Evolutionary conservation across 257 asterid genomes (phyloP), one percentile per base, ranked within the genome.

Genomic region (Solanum virginianum): DNA sequence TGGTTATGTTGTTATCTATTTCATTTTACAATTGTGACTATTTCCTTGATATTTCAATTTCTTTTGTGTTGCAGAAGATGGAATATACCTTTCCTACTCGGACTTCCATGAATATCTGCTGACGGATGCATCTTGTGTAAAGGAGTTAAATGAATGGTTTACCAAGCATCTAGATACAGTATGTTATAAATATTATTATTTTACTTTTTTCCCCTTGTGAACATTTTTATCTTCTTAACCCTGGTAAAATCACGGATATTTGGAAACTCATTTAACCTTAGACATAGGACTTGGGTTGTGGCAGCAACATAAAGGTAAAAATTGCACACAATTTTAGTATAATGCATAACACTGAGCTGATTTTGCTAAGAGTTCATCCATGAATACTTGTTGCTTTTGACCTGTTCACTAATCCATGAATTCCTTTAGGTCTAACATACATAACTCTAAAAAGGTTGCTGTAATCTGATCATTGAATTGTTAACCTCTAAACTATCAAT

Each of bases 91-190:
- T 89, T 94, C 97, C 49, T 96, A 95, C 85, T 90, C 98, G 77
- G 98, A 94, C 89, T 97, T 95, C 86, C 95, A 92, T 85, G 85
- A 92, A 59, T 97, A 93, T 92, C 92, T 95, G 93, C 90, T 94
- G 63, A 90, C 68, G 87, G 99, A 97, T 88, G 90, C 97, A 65
- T 89, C 96, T 84, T 92, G 97, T 88, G 91, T 92, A 93, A 92
- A 95, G 92, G 98, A 97, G 92, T 90, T 97, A 81, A 97, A 91
- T 85, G 95, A 94, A 82, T 97, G 99, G 99, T 94, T 97, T 83
- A 45, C 91, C 71, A 94, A 93, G 92, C 98, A 97, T 88, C 88
- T 95, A 84, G 98, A 97, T 87, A 91, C 98, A 95, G 99, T 95
- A 93, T 26, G 80, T 65, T 29, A 62, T 53, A 10, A 75, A 49